Conservation (phyloP, 2,329 filamentous ascomycete species). For the Cladophialophora exuberans region DNA sequence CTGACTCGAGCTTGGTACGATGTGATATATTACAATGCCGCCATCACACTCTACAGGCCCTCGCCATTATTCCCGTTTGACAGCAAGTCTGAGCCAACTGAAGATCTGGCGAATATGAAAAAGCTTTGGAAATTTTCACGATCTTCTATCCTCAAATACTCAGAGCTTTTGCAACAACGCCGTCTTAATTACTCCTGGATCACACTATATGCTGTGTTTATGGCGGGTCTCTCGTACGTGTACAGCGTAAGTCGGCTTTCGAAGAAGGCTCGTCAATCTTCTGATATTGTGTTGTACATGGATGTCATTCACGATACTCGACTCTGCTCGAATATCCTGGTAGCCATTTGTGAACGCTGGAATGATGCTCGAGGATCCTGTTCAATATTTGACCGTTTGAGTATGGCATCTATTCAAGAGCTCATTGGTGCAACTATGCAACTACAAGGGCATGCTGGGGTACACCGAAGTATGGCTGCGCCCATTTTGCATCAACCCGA, state of each 20-base stretch:
- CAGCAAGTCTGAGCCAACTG: background rate
- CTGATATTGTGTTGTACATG: constrained; percentile 25
- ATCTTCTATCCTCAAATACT: constrained; percentile 48
- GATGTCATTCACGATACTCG: constrained; percentile 49
- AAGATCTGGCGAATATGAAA: constrained; percentile 34
- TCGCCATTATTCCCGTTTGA: constrained; percentile 37
- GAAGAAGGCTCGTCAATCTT: background rate
- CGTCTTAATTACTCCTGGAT: constrained; percentile 55
- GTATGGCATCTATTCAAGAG: constrained; percentile 48
- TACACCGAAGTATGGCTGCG: too few species aligned
- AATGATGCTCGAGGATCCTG: constrained; percentile 45
- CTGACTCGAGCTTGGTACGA: constrained; percentile 47
- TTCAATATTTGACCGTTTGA: constrained; percentile 49
- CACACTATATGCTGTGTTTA: constrained; percentile 54
- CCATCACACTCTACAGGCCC: constrained; percentile 49
- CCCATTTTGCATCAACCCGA: too few species aligned
- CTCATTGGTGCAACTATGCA: constrained; percentile 44
- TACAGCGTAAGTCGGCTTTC: constrained; percentile 41
- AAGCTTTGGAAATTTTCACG: constrained; percentile 46
- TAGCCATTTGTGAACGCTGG: constrained; percentile 51
- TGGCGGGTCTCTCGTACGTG: constrained; percentile 50
- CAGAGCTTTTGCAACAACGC: constrained; percentile 48
- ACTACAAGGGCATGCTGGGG: too few species aligned
- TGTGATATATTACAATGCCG: constrained; percentile 47
- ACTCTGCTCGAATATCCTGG: constrained; percentile 50